Percentiles rank a stretch among this genome's conserved stretches.
These are phyloP conservation scores for Solanum arcanum DNA, from an alignment of 257 asterid species.

Conservation along the genomic window DNA sequence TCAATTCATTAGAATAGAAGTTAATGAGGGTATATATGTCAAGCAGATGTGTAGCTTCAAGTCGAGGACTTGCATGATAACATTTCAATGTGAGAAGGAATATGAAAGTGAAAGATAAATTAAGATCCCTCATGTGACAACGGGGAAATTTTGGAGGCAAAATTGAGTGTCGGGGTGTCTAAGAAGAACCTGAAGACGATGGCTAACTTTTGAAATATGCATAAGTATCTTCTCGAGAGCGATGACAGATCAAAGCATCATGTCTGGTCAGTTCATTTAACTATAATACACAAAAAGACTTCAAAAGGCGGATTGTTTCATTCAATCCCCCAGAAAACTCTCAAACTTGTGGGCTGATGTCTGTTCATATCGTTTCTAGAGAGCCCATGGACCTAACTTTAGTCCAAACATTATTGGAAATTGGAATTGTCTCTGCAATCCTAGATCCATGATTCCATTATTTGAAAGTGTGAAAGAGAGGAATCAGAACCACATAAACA, in stretches of 20 bases:
- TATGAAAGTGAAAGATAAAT: background rate
- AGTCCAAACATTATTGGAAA: background rate
- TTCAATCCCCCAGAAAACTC: background rate
- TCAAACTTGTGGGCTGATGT: background rate
- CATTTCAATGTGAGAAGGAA: background rate
- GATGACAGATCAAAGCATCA: background rate
- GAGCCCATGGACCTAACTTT: background rate
- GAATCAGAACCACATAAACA: background rate
- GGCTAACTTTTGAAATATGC: background rate
- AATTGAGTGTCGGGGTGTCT: background rate
- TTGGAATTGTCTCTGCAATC: background rate
- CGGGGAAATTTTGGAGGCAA: background rate
- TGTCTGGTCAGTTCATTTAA: background rate
- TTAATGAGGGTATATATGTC: background rate
- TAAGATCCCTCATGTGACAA: background rate
- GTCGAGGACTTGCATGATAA: background rate
- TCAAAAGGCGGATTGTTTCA: background rate
- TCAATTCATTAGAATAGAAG: background rate
- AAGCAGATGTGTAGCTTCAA: background rate
- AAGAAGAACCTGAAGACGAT: background rate
- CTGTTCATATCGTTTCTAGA: background rate
- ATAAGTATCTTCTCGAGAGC: background rate
- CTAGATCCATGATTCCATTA: background rate
- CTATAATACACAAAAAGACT: background rate
- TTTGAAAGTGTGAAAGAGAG: background rate